Conservation (phyloP, 1,284 basidiomycete genomes). For the Earliella scabrosa region DNA sequence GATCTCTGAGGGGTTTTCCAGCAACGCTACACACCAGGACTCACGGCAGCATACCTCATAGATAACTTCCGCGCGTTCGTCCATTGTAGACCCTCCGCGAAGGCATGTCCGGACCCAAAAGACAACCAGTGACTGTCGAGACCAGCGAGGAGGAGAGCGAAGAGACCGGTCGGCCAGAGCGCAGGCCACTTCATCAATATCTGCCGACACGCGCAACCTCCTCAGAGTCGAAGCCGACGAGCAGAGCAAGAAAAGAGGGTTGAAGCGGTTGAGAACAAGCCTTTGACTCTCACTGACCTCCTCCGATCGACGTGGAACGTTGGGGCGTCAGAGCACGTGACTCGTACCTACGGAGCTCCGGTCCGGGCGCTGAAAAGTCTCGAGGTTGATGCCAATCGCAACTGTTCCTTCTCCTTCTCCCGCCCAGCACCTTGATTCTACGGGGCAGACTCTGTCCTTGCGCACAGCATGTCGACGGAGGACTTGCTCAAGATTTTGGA, state of each 20-base stretch:
- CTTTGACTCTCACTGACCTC: not conserved
- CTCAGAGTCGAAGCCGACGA: no score
- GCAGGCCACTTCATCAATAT: slow-evolving; percentile 66
- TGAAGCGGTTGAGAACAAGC: not conserved
- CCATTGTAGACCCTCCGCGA: slow-evolving; percentile 51
- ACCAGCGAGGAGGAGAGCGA: slow-evolving; percentile 49
- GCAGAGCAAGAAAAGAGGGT: no score
- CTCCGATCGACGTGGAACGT: slow-evolving; percentile 2
- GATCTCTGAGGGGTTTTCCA: slow-evolving; percentile 49
- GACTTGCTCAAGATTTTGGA: slow-evolving; percentile 60
- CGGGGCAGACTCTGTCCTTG: no score
- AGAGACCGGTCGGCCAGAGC: slow-evolving; percentile 61
- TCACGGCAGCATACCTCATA: slow-evolving; percentile 52
- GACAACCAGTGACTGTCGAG: slow-evolving; percentile 50
- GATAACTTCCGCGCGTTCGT: slow-evolving; percentile 60
- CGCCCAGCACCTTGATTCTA: not conserved
- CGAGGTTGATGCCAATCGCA: not conserved
- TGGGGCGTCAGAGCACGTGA: not conserved
- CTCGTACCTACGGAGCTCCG: no score
- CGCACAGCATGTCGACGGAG: slow-evolving; percentile 33
- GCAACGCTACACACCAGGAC: not conserved
- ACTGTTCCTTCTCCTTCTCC: not conserved
- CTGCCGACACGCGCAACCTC: slow-evolving; percentile 2
- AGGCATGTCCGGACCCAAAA: slow-evolving; percentile 34
- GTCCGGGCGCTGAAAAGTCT: no score